These are phyloP conservation scores for Pythium biforme DNA, from an alignment of 352 stramenopile genomes.

Conservation along the genomic window DNA sequence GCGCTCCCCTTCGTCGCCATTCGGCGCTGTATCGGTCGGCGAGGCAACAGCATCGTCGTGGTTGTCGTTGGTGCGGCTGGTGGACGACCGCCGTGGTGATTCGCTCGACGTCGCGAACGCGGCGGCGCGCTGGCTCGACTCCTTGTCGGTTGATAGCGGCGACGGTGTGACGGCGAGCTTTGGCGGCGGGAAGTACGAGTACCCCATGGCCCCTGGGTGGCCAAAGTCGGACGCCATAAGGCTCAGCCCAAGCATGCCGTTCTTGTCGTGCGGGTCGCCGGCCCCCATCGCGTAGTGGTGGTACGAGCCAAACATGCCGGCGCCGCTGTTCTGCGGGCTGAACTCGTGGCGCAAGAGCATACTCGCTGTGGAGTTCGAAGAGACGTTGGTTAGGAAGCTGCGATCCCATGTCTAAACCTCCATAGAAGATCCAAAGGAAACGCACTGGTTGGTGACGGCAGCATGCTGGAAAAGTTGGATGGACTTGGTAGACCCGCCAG, in stretches of 20 bases:
- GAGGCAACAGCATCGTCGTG: background rate
- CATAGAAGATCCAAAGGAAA: slow-evolving; percentile 19
- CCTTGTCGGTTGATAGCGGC: background rate
- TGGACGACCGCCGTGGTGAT: background rate
- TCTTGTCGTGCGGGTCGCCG: slow-evolving; percentile 47
- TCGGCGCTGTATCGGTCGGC: background rate
- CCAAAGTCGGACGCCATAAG: slow-evolving; percentile 65
- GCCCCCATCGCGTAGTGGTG: slow-evolving; percentile 36
- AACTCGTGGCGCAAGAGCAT: slow-evolving; percentile 81
- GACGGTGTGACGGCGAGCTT: slow-evolving; percentile 6
- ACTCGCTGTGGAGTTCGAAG: slow-evolving; percentile 31
- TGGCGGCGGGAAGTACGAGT: slow-evolving; percentile 3
- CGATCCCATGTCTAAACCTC: too few species aligned
- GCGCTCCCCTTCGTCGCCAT: background rate
- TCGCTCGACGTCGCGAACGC: background rate
- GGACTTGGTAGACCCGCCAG: slow-evolving; percentile 61
- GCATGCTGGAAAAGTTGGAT: slow-evolving; percentile 66
- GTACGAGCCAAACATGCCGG: slow-evolving; percentile 35
- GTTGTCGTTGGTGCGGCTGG: background rate
- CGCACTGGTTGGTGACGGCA: slow-evolving; percentile 80
- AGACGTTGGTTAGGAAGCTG: too few species aligned
- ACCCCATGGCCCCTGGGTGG: slow-evolving; percentile 16
- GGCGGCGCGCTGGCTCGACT: slow-evolving; percentile 2
- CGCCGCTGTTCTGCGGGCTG: slow-evolving; percentile 55
- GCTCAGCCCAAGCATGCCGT: slow-evolving; percentile 57